Base-by-base conservation (phyloP, 371 early-diverging fungal genomes). In the Dipsacomyces acuminosporus region DNA sequence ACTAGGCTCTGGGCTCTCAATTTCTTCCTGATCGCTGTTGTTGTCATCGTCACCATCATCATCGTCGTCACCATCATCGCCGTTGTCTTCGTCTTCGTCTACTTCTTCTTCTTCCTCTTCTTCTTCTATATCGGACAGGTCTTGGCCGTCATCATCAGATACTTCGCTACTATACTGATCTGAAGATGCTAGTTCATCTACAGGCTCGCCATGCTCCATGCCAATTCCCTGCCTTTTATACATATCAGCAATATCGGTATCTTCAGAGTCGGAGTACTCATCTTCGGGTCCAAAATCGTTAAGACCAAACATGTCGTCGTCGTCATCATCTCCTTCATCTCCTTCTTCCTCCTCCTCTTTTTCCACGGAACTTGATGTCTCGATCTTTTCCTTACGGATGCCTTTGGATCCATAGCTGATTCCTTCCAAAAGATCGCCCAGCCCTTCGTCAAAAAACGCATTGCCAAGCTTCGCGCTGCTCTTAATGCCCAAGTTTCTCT, bases 401-500 rank as follows among this genome's bases (percentile, higher is more conserved):
- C 58, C 62, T 22, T 58, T 76, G 11, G 77, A 80, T 22, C 76
- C 75, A 13, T 65, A 53, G 21, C 73, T 60, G 21, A 78, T 63
- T 11, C 78, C 78, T 8, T 72, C 56, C 41, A 81, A 41, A 20
- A 80, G 48, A 24, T 74, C 72, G 21, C 76, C 76, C 22, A 78
- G 71, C 8, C 78, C 75, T 55, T 87, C 88, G 2, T 83, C 78
- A 41, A 76, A 71, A 44, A 86, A 81, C 1, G 78, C 79, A 34
- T 75, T 83, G 40, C 71, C 59, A 17, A 79, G 65, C 26, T 61
- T 72, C 34, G 76, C 74, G 47, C 75, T 79, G 45, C 78, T 80
- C 56, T 89, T 90, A 56, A 89, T 64, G 1, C 87, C 86, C 14
- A 94, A 76, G 56, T 86, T 86, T 61, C 83, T 82, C 44, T 90